Evolutionary conservation across 768 basidiomycete species (phyloP), one percentile per base, ranked within the genome.

Genomic region (Trametes meyenii): DNA sequence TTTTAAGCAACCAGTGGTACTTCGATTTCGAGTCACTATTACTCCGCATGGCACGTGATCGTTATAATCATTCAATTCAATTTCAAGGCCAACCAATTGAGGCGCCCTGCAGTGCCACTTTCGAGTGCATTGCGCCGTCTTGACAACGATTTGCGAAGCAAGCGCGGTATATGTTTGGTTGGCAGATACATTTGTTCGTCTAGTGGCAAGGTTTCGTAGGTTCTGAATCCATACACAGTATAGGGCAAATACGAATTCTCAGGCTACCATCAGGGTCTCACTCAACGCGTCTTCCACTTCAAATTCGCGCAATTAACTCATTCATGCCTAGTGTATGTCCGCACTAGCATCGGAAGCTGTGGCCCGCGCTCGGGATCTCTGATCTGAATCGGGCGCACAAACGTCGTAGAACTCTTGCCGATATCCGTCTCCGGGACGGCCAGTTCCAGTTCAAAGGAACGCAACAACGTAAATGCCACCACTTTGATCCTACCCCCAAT

Each of bases 401-500:
- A 46, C 45, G 49, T 38, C 17, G 55, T 57, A 21, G 55, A 23
- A 10, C 21, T 57, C 14, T 21, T 21, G 21, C 55, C 55, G 54
- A 74, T 58, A 29, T 67, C 63, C 12, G 60, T 63, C 2, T 63
- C 55, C 2, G 70, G 59, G 24, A 71, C 65, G 12, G 67, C 71
- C 6, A 74, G 61, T 56, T 69, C 66, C 64, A 72, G 72, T 49
- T 67, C 61, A 40, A 75, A 72, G 24, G 68, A 33, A 5, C 74
- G 70, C n/a, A 75, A 44, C 12, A 76, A 67, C 6, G 70, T 65
- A 55, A 71, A 76, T 5, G 74, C n/a, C 17, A 74, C 51, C 7
- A 70, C 72, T 54, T 75, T 75, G 58, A 69, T 69, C 66, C 71
- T 72, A 16, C 40, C 2, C n/a, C 29, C 7, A 21, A 12, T 23